Evolutionary conservation across 495 filamentous ascomycete species (phyloP).

Genomic region (Oleoguttula mirabilis): DNA sequence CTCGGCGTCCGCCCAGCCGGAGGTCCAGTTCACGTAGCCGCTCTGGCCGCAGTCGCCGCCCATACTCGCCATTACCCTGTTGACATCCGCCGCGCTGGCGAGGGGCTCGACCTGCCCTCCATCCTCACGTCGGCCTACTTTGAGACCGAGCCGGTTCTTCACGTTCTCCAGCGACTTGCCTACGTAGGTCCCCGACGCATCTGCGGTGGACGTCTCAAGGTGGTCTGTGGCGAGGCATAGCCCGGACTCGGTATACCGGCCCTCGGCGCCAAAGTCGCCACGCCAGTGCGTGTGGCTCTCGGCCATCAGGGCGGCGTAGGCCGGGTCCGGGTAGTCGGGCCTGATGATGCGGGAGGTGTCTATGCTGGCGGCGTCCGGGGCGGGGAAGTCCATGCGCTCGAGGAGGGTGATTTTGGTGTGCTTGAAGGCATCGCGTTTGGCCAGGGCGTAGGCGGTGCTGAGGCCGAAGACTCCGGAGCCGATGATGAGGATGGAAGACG

Average conservation of each 20-base stretch:
- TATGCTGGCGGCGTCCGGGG: constrained; percentile 25
- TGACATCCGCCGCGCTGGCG: constrained; percentile 37
- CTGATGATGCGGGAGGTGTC: constrained; percentile 41
- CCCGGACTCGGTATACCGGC: constrained; percentile 65
- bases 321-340: constrained; percentile 64
- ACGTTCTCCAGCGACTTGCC: constrained; percentile 55
- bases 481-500: constrained; percentile 27
- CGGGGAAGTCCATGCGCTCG: constrained; percentile 23
- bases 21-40: constrained; percentile 71
- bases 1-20: constrained; percentile 79
- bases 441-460: constrained; percentile 24
- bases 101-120: constrained; percentile 27
- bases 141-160: constrained; percentile 36
- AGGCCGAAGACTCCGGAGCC: constrained; percentile 31
- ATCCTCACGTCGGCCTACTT: constrained; percentile 35
- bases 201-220: constrained; percentile 23
- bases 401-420: constrained; percentile 23
- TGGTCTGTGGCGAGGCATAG: constrained; percentile 50
- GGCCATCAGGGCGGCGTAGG: constrained; percentile 57
- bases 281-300: constrained; percentile 64
- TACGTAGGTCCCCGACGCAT: constrained; percentile 39
- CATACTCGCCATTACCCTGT: constrained; percentile 32
- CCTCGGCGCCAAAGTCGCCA: constrained; percentile 46
- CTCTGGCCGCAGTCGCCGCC: constrained; percentile 43
- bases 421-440: constrained; percentile 15